A percentile compares a stretch with the other conserved stretches of the same genome.
Conservation (phyloP, 106 monocot genomes). For the Iris macrosiphon region DNA sequence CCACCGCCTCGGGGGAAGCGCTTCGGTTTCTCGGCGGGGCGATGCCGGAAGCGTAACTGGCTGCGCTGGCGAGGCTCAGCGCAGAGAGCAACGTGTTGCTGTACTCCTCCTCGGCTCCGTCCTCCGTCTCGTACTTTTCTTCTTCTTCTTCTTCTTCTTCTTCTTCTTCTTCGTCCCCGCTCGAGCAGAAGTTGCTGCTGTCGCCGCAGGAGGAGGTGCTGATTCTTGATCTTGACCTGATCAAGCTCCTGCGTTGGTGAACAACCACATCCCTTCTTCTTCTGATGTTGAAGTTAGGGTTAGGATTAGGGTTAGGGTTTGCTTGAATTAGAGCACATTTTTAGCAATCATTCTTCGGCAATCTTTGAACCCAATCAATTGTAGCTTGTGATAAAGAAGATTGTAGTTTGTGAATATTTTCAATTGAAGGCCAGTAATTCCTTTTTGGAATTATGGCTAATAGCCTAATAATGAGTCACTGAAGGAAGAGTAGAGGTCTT, state of each 20-base stretch:
- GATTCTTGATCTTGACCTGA: neutral
- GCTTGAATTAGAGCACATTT: neutral
- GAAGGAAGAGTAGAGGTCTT: no score
- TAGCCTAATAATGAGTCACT: no score
- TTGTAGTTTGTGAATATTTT: no score
- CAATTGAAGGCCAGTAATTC: no score
- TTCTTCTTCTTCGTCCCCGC: constrained; percentile 33
- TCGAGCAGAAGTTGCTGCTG: constrained; percentile 38
- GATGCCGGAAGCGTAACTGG: neutral
- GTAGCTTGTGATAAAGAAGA: no score
- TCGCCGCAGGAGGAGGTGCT: constrained; percentile 28
- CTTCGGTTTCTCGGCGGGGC: neutral
- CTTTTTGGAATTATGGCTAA: no score
- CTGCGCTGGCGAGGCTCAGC: neutral
- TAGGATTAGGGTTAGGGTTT: no score
- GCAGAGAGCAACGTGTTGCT: constrained; percentile 4
- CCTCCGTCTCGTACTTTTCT: constrained; percentile 9
- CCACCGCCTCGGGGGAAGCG: neutral
- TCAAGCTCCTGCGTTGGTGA: constrained; percentile 6
- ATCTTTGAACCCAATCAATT: no score
- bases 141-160: neutral
- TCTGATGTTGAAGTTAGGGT: neutral
- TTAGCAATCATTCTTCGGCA: no score
- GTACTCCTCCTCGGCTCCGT: constrained; percentile 9
- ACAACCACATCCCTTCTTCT: neutral